phyloP scores from a whole-genome alignment of 345 rosid genomes.

The Syzygium aromaticum region DNA sequence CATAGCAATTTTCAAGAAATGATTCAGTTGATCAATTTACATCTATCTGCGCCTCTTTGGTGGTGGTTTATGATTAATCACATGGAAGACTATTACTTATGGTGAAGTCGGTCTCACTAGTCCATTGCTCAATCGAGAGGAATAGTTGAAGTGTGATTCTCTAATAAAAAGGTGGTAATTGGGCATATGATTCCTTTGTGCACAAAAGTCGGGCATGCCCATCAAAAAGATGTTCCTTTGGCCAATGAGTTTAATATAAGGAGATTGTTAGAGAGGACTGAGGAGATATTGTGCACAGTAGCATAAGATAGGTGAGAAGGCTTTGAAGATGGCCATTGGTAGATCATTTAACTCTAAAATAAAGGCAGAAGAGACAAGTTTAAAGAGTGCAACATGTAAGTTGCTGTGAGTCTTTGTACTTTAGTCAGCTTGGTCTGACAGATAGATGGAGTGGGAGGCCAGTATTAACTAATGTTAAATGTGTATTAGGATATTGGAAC shows the following conservation, averaged over 20 bases:
- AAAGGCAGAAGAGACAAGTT: not conserved
- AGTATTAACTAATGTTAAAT: too few relatives aligned
- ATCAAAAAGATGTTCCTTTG: not conserved
- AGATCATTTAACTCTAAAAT: not conserved
- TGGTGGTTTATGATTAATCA: not conserved
- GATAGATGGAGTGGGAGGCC: not conserved
- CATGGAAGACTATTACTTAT: not conserved
- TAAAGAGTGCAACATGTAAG: not conserved
- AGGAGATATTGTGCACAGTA: not conserved
- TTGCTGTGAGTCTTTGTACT: not conserved
- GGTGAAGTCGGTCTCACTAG: not conserved
- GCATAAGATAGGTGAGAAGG: not conserved
- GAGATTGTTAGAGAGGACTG: not conserved
- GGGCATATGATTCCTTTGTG: not conserved
- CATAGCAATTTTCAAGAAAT: not conserved
- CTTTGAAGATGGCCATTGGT: not conserved
- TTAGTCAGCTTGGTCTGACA: not conserved
- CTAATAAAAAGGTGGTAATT: not conserved
- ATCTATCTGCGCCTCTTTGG: not conserved
- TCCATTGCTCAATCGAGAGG: not conserved
- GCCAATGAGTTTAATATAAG: not conserved
- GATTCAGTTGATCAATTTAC: not conserved
- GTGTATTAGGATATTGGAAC: not conserved
- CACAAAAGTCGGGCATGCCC: not conserved
- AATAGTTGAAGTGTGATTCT: not conserved